Conservation (phyloP, 2,329 filamentous ascomycete genomes). For the Escovopsis weberi region DNA sequence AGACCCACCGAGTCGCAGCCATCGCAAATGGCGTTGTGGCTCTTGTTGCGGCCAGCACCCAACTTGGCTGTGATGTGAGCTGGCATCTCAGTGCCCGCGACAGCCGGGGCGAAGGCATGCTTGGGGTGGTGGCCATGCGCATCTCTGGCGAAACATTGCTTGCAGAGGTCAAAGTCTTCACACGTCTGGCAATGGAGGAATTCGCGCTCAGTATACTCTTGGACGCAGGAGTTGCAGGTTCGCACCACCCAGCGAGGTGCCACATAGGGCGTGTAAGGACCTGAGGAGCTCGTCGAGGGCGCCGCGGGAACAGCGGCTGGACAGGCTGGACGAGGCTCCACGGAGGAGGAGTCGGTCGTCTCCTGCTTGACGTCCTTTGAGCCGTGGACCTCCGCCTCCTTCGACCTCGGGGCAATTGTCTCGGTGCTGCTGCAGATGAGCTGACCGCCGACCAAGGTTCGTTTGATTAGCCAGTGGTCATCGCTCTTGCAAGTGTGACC, state of each 20-base stretch:
- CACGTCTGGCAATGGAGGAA: conserved; percentile 79
- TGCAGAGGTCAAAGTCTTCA: conserved; percentile 86
- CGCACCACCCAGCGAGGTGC: conserved; percentile 26
- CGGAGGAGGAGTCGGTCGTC: not conserved
- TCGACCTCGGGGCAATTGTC: conserved; percentile 52
- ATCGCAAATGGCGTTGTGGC: conserved; percentile 85
- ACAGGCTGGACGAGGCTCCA: too few species aligned
- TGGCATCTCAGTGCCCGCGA: conserved; percentile 46
- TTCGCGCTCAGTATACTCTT: conserved; percentile 56
- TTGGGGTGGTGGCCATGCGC: conserved; percentile 83
- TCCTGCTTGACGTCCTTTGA: conserved; percentile 12
- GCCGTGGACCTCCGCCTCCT: conserved; percentile 14
- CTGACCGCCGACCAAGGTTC: conserved; percentile 61
- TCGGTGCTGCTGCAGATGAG: conserved; percentile 80
- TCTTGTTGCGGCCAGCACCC: conserved; percentile 62
- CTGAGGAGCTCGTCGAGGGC: not conserved
- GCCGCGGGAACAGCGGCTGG: conserved; percentile 8
- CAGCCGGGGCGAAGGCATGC: conserved; percentile 62
- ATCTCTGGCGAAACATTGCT: conserved; percentile 59
- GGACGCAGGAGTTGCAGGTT: conserved; percentile 55
- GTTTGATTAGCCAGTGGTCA: conserved; percentile 90
- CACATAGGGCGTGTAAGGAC: too few species aligned
- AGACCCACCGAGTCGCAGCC: conserved; percentile 55
- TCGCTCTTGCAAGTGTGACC: conserved; percentile 66
- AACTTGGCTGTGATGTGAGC: conserved; percentile 52